Base-by-base conservation (phyloP, 768 basidiomycete species). In the Phylloporus sp. region DNA sequence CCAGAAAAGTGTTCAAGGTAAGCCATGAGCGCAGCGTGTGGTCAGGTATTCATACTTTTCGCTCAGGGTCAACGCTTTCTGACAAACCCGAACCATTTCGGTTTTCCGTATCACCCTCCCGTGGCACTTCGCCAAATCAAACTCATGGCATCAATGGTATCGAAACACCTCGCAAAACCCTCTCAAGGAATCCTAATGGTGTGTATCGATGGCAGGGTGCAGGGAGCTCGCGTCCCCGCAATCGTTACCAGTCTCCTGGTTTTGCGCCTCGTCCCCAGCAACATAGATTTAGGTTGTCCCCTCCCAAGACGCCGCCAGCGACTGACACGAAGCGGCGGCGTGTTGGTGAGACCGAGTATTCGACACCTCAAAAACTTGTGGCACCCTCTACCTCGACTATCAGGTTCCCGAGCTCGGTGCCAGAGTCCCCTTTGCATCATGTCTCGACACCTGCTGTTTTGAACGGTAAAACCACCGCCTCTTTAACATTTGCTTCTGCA, bases 101-200 rank as follows among this genome's bases (percentile, higher is more conserved):
- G 32, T 87, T 87, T 68, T 78, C 81, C 5, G 76, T 73, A 36
- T 62, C 65, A 15, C 62, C 71, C 38, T 63, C 70, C 11, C 67
- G 71, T 34, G 52, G 59, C 44, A 52, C 60, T n/a, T 64, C 70
- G 1, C 58, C 73, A 18, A 62, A 27, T 29, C 53, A 41, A 27
- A 32, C 26, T 13, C 56, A 64, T 9, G 59, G 56, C 16, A 43
- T 18, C 23, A 51, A 51, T 28, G 49, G 50, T 34, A 23, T 15
- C 6, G 70, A 69, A 32, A 62, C 76, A 15, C 73, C 81, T 6
- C 76, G 76, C 16, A 82, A 77, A 61, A 82, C 76, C 10, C 70
- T 91, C 7, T 63, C 76, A 20, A 80, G 72, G 62, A 91, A 91
- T 59, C 88, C 88, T 0, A 91, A 91, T 62, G 88, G 88, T 20